These are phyloP conservation scores for Phytopythium helicoides DNA, from an alignment of 352 stramenopile species.

Conservation along the genomic window DNA sequence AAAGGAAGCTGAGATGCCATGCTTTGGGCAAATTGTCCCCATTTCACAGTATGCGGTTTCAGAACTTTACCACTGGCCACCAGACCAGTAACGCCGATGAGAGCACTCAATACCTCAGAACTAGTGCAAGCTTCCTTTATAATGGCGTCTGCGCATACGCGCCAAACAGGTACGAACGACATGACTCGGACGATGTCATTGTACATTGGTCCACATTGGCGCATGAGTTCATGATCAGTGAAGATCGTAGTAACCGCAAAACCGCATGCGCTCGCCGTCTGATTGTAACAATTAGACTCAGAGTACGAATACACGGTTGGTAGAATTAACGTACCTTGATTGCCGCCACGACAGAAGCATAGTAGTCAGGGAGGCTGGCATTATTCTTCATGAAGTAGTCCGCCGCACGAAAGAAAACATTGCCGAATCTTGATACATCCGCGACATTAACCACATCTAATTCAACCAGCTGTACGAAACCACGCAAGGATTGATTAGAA, in stretches of 20 bases:
- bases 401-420: conserved; percentile 20
- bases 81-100: conserved; percentile 35
- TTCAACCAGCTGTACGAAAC: no score
- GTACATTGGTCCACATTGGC: conserved; percentile 33
- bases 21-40: conserved; percentile 46
- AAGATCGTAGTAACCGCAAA: conserved; percentile 50
- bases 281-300: neutral
- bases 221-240: conserved; percentile 20
- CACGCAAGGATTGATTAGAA: no score
- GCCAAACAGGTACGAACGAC: conserved; percentile 37
- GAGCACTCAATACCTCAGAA: conserved; percentile 24
- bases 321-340: conserved; percentile 16
- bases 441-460: neutral
- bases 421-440: conserved; percentile 4
- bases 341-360: conserved; percentile 20
- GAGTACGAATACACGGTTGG: no score
- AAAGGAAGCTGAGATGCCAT: conserved; percentile 39
- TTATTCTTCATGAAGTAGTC: conserved; percentile 20
- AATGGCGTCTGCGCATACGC: conserved; percentile 18
- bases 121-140: conserved; percentile 31
- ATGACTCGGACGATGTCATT: conserved; percentile 50
- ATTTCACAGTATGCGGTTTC: conserved; percentile 25
- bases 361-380: conserved; percentile 15
- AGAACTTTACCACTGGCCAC: conserved; percentile 38
- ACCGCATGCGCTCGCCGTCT: conserved; percentile 37